Evolutionary conservation across 768 basidiomycete genomes (phyloP).

Genomic region (Daedaleopsis nitida): DNA sequence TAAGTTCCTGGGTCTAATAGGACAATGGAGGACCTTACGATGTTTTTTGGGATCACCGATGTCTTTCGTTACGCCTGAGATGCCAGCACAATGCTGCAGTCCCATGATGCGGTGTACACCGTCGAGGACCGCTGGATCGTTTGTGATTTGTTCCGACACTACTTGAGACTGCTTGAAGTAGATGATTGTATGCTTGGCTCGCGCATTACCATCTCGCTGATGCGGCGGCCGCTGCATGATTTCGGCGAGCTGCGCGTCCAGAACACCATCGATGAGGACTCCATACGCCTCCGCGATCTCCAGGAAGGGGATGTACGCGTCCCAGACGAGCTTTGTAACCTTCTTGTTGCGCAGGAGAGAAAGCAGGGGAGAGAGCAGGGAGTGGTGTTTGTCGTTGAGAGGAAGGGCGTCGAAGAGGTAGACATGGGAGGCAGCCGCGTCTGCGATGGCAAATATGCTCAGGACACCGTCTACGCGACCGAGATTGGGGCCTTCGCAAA

Average conservation of each 20-base stretch:
- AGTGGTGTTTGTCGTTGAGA: constrained; percentile 19
- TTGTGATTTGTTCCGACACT: neutral
- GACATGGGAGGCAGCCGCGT: constrained; percentile 35
- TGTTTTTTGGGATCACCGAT: too few species aligned
- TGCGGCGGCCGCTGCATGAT: constrained; percentile 16
- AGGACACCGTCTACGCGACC: constrained; percentile 36
- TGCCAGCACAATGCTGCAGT: neutral
- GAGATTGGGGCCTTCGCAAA: constrained; percentile 44
- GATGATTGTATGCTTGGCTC: neutral
- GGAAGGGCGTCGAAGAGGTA: constrained; percentile 43
- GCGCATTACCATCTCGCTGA: neutral
- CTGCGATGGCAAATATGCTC: constrained; percentile 41
- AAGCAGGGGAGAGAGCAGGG: constrained; percentile 30
- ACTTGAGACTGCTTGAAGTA: neutral
- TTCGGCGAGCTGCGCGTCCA: constrained; percentile 46
- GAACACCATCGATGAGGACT: constrained; percentile 33
- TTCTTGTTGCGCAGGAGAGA: constrained; percentile 31
- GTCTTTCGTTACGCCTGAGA: neutral
- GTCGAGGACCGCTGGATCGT: neutral
- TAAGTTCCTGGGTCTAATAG: too few species aligned
- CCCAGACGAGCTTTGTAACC: constrained; percentile 44
- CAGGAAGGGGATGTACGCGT: constrained; percentile 43
- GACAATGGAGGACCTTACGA: too few species aligned
- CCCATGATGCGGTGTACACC: neutral
- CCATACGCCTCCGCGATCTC: constrained; percentile 35